phyloP scores from a whole-genome alignment of 768 basidiomycete genomes.

The Lyophyllum atratum region DNA sequence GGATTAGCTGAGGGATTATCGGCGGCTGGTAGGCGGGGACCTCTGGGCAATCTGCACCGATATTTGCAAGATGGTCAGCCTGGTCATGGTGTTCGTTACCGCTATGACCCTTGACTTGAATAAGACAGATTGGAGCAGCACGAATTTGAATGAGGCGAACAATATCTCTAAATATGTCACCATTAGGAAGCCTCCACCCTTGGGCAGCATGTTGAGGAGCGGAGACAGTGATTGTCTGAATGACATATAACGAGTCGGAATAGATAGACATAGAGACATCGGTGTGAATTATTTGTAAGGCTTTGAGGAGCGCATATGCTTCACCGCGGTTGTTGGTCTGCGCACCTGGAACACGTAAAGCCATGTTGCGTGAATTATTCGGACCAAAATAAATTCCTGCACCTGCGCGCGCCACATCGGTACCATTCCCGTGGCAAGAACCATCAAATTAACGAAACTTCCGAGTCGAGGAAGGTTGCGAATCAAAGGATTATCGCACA shows the following conservation, averaged over 20 bases:
- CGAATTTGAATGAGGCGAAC: not conserved
- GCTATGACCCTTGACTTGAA: too few species aligned
- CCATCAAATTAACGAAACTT: too few species aligned
- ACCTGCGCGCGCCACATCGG: too few species aligned
- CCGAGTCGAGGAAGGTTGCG: too few species aligned
- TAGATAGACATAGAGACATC: not conserved
- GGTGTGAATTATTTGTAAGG: not conserved
- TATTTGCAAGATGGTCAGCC: not conserved
- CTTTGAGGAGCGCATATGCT: not conserved
- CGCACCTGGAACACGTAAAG: not conserved
- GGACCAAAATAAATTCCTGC: too few species aligned
- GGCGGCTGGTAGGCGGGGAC: not conserved
- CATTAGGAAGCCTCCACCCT: not conserved
- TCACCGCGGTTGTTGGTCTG: not conserved
- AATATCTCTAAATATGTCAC: not conserved
- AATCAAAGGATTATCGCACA: too few species aligned
- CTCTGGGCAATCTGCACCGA: not conserved
- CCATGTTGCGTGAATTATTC: not conserved
- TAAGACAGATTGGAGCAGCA: constrained; percentile 11
- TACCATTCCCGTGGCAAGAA: too few species aligned
- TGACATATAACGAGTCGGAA: not conserved
- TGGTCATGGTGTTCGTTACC: not conserved
- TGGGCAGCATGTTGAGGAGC: not conserved
- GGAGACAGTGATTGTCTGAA: not conserved
- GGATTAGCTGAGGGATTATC: too few species aligned